A percentile compares a stretch with the other conserved stretches of the same genome.
Evolutionary conservation across 768 basidiomycete species (phyloP).

Genomic region (Pleurotus pulmonarius): DNA sequence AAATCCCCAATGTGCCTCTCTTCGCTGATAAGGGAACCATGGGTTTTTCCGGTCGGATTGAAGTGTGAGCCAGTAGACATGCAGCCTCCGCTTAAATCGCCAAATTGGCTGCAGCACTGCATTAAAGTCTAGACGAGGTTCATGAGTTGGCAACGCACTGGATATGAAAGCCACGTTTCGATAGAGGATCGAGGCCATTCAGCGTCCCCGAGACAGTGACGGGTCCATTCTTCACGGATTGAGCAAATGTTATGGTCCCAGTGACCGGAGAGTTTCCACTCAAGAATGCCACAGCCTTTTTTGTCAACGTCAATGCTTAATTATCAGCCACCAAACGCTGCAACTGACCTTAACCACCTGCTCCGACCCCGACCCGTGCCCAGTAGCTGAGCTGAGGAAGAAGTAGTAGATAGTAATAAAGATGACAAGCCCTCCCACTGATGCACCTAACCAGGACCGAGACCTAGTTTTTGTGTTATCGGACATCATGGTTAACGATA

Average conservation of each 20-base stretch:
- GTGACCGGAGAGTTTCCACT: conserved; percentile 51
- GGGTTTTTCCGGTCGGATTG: conserved; percentile 64
- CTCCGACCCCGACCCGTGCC: not conserved
- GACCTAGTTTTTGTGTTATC: not conserved
- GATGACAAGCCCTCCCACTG: not conserved
- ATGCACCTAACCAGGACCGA: not conserved
- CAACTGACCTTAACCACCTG: not conserved
- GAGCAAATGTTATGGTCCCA: conserved; percentile 67
- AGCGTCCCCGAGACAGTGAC: conserved; percentile 65
- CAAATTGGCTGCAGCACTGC: conserved; percentile 30
- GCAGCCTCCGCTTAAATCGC: conserved; percentile 68
- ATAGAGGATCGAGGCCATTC: conserved; percentile 51
- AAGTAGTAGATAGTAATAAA: not conserved
- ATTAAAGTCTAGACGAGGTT: not conserved
- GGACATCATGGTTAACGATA: not conserved
- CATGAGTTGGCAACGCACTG: conserved; percentile 48
- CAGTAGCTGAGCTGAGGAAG: not conserved
- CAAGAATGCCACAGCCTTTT: not conserved
- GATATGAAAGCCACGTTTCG: conserved; percentile 73
- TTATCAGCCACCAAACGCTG: too few relatives aligned
- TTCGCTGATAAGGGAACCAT: conserved; percentile 57
- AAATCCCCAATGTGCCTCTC: conserved; percentile 71
- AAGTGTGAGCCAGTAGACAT: conserved; percentile 70
- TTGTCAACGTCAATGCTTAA: too few relatives aligned
- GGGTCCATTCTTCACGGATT: conserved; percentile 41